Conservation (phyloP, 352 stramenopile genomes). For the Globisporangium nagaii region DNA sequence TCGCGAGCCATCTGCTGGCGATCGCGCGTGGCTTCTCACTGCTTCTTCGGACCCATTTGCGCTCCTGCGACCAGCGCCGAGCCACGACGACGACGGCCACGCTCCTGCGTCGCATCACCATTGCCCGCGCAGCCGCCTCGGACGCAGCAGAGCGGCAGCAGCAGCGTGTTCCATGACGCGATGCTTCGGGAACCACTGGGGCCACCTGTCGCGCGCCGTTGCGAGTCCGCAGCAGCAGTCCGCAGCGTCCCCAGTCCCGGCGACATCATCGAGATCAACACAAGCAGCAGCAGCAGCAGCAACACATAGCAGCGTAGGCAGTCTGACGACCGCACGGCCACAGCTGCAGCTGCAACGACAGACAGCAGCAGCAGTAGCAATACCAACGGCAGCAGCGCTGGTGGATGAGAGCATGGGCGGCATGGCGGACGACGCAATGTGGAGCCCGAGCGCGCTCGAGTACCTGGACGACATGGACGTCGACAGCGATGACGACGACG, state of each 20-base stretch:
- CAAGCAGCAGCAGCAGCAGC: not conserved
- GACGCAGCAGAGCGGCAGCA: not conserved
- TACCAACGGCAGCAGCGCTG: not conserved
- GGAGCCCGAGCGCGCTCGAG: conserved; percentile 10
- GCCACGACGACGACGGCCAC: not conserved
- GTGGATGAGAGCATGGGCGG: conserved; percentile 6
- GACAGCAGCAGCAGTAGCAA: not conserved
- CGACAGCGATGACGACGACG: not conserved
- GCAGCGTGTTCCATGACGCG: not conserved
- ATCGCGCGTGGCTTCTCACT: not conserved
- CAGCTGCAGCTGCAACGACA: not conserved
- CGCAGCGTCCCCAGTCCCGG: not conserved
- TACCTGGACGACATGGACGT: conserved; percentile 6
- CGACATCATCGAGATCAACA: not conserved
- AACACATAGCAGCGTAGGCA: not conserved
- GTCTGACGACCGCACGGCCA: too few species aligned
- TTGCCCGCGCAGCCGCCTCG: too few species aligned
- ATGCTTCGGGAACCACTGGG: not conserved
- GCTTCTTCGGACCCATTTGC: not conserved
- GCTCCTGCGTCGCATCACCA: too few species aligned
- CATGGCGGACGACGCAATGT: conserved; percentile 5
- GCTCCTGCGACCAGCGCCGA: too few species aligned
- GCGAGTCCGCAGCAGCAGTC: conserved; percentile 4
- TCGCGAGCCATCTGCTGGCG: not conserved
- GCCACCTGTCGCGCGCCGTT: not conserved